Base-by-base conservation (phyloP, 2,329 filamentous ascomycete genomes). In the Trichoderma sp. region DNA sequence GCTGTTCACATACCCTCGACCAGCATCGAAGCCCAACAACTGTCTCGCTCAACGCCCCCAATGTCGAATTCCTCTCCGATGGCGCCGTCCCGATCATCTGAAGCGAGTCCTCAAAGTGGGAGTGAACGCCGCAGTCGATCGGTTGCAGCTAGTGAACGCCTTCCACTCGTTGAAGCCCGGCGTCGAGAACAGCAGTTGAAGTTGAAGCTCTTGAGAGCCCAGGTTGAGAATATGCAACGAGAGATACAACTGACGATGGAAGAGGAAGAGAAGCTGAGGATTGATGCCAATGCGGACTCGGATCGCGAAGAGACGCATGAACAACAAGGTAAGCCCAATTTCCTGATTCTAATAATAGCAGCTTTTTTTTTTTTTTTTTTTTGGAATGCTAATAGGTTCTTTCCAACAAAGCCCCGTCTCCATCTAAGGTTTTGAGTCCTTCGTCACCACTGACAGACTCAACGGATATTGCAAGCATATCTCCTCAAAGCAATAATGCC, bases 221-320 rank as follows among this genome's bases (percentile, higher is more conserved):
- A 86, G 73, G 79, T 85, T 26, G 78, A 79, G 24, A 81, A 79
- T 21, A 80, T 88, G 43, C 79, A 86, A 73, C 80, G 80, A 28
- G 86, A 87, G 69, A 79, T 85, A 16, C 77, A 79, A 30, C 75
- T 77, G n/a, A 79, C 79, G 30, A 70, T 77, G 56, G 71, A 73
- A 6, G 79, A 80, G 63, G 79, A 79, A 69, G 72, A 79, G 61
- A 75, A 71, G 16, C 72, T 82, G 14, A 74, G 74, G 52, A 72
- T 73, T 61, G 76, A 81, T 34, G 68, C 69, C 32, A 65, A 16
- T 43, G 71, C 71, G 58, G 71, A 72, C 52, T 70, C 72, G 1
- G 73, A 74, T 52, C 66, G 61, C 18, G 74, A 73, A n/a, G 59
- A 69, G 3, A 68, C 49, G 10, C 32, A 13, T 26, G 56, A 54